Base-by-base conservation (phyloP, 208 protist genomes). In the Sergeia podlipaevii region DNA sequence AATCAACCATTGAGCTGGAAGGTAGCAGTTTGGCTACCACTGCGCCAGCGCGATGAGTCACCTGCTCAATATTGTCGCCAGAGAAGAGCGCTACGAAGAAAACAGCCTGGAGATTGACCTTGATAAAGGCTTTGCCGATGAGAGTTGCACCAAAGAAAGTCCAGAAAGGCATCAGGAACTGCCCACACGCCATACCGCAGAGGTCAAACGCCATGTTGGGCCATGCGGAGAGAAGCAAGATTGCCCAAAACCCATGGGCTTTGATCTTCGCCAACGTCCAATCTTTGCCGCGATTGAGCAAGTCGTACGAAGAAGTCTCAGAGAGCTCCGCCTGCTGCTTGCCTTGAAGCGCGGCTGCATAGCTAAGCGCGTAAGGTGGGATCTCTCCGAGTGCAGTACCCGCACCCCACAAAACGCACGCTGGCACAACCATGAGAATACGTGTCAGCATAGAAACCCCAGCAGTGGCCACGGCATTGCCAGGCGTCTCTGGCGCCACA, bases 131-230 rank as follows among this genome's bases (percentile, higher is more conserved):
- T 66, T 99, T 99, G 50, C 97, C 97, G 45, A 99, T 77, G 17
- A 98, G 57, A 4, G 96, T 98, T 30, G 97, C 97, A 11, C 79
- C 80, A 61, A 99, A 98, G 75, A 99, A 99, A 17, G 85, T 97
- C 73, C 77, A 94, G 61, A 99, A 98, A 17, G 97, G 97, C 68
- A 99, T 96, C 18, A 96, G 62, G 42, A 97, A 98, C 53, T 97
- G 89, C 8, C 97, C 97, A 65, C 96, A 99, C 27, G 93, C 92
- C 70, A 98, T 87, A 38, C 97, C 97, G 65, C 95, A 97, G 32
- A 98, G 71, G 74, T 98, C 97, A 64, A 98, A 98, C n/a, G 96
- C 83, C 75, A 97, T 96, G 62, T 98, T 98, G 26, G 97, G 97
- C 77, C 96, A 97, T 50, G 96, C 87, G 4, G 96, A 83, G 18